Conservation (phyloP, 2,329 filamentous ascomycete genomes). For the Aureobasidium vineae region DNA sequence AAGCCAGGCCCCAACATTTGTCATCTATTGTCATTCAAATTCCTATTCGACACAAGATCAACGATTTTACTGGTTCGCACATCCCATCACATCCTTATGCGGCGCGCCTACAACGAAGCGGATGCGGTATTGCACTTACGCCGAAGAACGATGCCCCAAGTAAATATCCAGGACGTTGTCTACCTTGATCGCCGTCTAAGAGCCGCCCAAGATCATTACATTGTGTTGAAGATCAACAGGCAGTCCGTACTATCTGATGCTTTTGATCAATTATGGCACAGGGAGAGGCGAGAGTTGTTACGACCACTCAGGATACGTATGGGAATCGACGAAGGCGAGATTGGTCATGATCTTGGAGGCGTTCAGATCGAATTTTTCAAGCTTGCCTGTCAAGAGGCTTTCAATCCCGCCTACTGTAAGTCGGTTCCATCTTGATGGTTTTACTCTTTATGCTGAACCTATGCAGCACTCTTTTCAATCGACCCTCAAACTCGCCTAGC, state of each 20-base stretch:
- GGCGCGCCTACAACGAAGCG: slow-evolving; percentile 28
- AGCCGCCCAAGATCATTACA: slow-evolving; percentile 41
- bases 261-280: slow-evolving; percentile 85
- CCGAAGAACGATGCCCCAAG: slow-evolving; percentile 19
- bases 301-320: slow-evolving; percentile 86
- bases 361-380: slow-evolving; percentile 97
- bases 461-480: slow-evolving; percentile 67
- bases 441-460: slow-evolving; percentile 14
- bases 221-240: slow-evolving; percentile 48
- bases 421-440: not conserved
- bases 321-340: slow-evolving; percentile 73
- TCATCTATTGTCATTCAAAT: slow-evolving; percentile 78
- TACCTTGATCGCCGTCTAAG: slow-evolving; percentile 38
- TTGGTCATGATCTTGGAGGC: slow-evolving; percentile 89
- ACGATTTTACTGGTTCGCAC: slow-evolving; percentile 82
- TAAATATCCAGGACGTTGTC: slow-evolving; percentile 16
- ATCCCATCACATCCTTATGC: slow-evolving; percentile 86
- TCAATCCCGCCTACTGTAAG: slow-evolving; percentile 71
- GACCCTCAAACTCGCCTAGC: slow-evolving; percentile 74
- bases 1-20: slow-evolving; percentile 60
- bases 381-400: slow-evolving; percentile 72
- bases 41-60: slow-evolving; percentile 70
- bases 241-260: slow-evolving; percentile 44
- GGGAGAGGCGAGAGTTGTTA: slow-evolving; percentile 76
- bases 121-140: slow-evolving; percentile 25